Conservation (phyloP, 345 rosid species). For the Syzygium oleosum region DNA sequence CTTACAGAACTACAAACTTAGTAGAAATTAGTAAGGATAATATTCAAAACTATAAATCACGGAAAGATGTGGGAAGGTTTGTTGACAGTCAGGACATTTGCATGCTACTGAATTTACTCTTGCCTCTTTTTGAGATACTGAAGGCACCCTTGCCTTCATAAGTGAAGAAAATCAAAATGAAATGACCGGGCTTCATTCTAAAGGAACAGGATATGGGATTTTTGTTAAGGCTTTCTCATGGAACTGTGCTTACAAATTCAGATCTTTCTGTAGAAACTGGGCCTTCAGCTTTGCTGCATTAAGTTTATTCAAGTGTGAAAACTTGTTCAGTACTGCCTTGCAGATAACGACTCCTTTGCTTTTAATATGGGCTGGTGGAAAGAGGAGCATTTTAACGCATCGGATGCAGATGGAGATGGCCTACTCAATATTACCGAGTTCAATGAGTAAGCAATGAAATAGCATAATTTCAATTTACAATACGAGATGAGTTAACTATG, state of each 20-base stretch:
- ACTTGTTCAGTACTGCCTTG: not conserved
- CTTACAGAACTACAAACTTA: not conserved
- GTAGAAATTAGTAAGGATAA: not conserved
- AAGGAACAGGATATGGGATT: not conserved
- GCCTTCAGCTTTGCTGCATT: not conserved
- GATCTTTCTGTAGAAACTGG: not conserved
- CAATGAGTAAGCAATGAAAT: conserved; percentile 60
- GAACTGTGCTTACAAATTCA: not conserved
- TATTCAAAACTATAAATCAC: not conserved
- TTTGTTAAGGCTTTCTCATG: not conserved
- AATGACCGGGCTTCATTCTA: not conserved
- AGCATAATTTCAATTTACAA: not conserved
- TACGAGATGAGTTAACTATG: not conserved
- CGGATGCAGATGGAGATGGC: conserved; percentile 94
- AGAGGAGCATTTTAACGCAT: conserved; percentile 92
- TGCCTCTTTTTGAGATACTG: not conserved
- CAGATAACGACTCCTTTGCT: conserved; percentile 63
- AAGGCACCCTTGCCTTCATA: not conserved
- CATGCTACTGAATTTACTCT: not conserved
- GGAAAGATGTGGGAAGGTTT: not conserved
- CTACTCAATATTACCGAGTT: conserved; percentile 79
- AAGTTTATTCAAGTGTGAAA: not conserved
- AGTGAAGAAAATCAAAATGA: not conserved
- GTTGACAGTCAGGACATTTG: not conserved
- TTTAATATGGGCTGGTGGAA: conserved; percentile 99